phyloP scores from a whole-genome alignment of 2,329 filamentous ascomycete genomes.

The Botrytis deweyae region DNA sequence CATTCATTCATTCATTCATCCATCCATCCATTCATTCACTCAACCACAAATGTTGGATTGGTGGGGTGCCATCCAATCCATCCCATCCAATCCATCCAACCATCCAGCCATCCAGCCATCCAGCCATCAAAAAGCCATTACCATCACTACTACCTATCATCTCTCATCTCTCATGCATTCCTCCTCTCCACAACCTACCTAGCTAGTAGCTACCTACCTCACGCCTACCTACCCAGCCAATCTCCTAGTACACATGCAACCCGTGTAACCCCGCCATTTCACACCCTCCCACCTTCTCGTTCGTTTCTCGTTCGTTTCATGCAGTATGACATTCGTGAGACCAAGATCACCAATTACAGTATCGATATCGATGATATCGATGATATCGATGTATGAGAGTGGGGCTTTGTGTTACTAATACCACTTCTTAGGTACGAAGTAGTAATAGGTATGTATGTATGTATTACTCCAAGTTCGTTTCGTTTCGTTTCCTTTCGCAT shows the following conservation, averaged over 20 bases:
- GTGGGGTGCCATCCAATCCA: neutral
- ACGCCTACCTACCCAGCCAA: too few relatives aligned
- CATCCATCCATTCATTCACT: neutral
- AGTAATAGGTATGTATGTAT: too few relatives aligned
- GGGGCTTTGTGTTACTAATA: too few relatives aligned
- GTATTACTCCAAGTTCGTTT: too few relatives aligned
- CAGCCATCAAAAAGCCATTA: neutral
- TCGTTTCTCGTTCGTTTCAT: neutral
- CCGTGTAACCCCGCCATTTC: constrained; percentile 11
- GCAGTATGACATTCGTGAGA: neutral
- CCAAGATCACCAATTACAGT: neutral
- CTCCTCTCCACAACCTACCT: neutral
- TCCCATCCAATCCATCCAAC: neutral
- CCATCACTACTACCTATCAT: neutral
- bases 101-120: neutral
- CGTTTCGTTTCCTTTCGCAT: too few relatives aligned
- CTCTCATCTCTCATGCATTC: neutral
- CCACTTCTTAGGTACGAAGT: too few relatives aligned
- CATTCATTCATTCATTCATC: neutral
- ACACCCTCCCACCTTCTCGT: neutral
- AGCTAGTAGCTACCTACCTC: too few relatives aligned
- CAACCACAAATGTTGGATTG: neutral
- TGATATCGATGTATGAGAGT: too few relatives aligned
- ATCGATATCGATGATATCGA: too few relatives aligned
- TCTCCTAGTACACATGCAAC: too few relatives aligned